Percentiles rank a stretch among this genome's conserved stretches.
phyloP scores from a whole-genome alignment of 108 stramenopile genomes.

The Nitzschia sp. region DNA sequence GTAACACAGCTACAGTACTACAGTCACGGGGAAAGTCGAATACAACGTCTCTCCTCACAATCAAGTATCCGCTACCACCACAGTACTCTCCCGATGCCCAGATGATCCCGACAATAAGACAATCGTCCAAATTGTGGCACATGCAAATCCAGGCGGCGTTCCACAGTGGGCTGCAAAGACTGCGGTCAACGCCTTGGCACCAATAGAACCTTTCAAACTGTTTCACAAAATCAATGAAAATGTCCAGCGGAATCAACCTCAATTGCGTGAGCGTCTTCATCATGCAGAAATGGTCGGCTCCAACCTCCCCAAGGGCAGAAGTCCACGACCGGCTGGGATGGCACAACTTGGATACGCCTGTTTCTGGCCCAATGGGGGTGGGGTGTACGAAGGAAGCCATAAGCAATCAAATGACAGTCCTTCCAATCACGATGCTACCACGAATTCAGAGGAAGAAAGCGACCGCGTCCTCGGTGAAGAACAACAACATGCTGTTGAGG shows the following conservation, averaged over 20 bases:
- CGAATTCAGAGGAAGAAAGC: no score
- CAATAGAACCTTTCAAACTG: conserved; percentile 87
- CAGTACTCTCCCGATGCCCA: conserved; percentile 68
- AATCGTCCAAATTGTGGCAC: conserved; percentile 57
- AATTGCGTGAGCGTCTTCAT: conserved; percentile 21
- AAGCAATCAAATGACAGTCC: neutral
- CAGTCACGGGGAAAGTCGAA: no score
- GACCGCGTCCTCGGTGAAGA: no score
- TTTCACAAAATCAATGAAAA: conserved; percentile 60
- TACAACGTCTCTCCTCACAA: no score
- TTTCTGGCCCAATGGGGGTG: conserved; percentile 70
- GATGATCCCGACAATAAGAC: conserved; percentile 82
- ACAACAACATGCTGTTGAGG: no score
- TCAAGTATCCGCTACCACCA: neutral
- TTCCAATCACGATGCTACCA: no score
- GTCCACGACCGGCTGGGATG: conserved; percentile 48
- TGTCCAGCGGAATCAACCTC: conserved; percentile 17
- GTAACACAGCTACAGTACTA: conserved; percentile 13
- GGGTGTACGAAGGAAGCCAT: conserved; percentile 13
- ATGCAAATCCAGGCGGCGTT: conserved; percentile 45
- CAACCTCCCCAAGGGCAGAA: conserved; percentile 22
- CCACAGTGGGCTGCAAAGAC: conserved; percentile 70
- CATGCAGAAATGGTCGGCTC: conserved; percentile 24
- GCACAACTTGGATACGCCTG: conserved; percentile 68
- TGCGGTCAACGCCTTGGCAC: conserved; percentile 76